phyloP scores from a whole-genome alignment of 768 basidiomycete genomes.

The Mycena capillaripes region DNA sequence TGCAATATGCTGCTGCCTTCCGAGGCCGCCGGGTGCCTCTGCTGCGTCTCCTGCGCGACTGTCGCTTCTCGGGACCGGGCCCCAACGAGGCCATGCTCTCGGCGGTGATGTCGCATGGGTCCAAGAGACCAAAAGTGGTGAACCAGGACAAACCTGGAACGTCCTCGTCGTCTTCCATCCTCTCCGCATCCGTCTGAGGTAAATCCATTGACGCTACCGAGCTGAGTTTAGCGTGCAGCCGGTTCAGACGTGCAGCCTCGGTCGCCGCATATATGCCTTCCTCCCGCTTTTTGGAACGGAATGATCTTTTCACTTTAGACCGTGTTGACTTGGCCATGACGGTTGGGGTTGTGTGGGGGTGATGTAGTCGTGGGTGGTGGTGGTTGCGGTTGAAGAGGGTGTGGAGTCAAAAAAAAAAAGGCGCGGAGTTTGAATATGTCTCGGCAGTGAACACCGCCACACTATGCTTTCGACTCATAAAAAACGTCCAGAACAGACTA shows the following conservation, averaged over 20 bases:
- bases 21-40: constrained; percentile 3
- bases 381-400: constrained; percentile 20
- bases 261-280: constrained; percentile 81
- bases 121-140: constrained; percentile 67
- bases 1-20: constrained; percentile 6
- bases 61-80: constrained; percentile 24
- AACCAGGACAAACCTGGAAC: constrained; percentile 79
- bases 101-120: constrained; percentile 69
- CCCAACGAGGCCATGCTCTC: constrained; percentile 59
- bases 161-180: constrained; percentile 52
- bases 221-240: constrained; percentile 77
- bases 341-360: background rate
- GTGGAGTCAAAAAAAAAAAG: constrained; percentile 12
- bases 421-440: background rate
- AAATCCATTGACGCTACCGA: constrained; percentile 59
- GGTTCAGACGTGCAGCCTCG: constrained; percentile 82
- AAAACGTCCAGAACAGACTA: too few relatives aligned
- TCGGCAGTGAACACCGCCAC: background rate
- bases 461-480: too few relatives aligned
- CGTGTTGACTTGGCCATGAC: constrained; percentile 87
- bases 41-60: constrained; percentile 21
- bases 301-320: constrained; percentile 85
- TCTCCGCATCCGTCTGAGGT: constrained; percentile 47
- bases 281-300: constrained; percentile 83
- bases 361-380: constrained; percentile 26